Base-by-base conservation (phyloP, 164 flowering plant genomes). In the Nelumbo lutea region DNA sequence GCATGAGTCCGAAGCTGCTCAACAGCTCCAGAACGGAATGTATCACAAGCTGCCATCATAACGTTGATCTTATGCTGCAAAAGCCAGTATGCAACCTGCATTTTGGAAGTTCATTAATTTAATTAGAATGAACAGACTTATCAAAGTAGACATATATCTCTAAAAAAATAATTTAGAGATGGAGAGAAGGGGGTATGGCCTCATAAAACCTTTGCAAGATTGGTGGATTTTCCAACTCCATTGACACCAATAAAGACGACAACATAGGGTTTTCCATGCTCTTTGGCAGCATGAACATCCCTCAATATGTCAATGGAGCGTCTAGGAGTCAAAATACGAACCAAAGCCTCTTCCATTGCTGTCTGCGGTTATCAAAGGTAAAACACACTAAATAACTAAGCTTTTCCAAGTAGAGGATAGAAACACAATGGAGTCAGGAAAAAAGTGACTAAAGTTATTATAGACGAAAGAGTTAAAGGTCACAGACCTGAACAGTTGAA, bases 21-120 rank as follows among this genome's bases (percentile, higher is more conserved):
- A 74, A 89, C 91, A 58, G 94, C 94, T 76, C 91, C 94, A 42
- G 94, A 87, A 44, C 91, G 81, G 69, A 89, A 89, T 63, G 94
- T 89, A 66, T 89, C 94, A 76, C 94, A 89, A 42, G 91, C 91
- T 81, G 94, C 94, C 91, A 89, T 89, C 94, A 86, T 89, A 53
- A 89, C 94, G 66, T 79, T 87, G 55, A 86, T 67, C 13, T 86
- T 79, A 58, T 89, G 94, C 81, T 89, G 94, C 77, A 53, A 79
- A 78, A 89, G 91, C 94, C 94, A 89, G 79, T 87, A 89, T 6
- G 94, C 94, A 70, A 89, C 94, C 93, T 88, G 82, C 68, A 74
- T 57, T 58, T 44, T 27, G 4, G 38, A 51, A 47, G 9, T 11
- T 11, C 57, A 1, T 53, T 53, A 53, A 15, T 53, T 53, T 53